These are phyloP conservation scores for Fraxinus anomala DNA, from an alignment of 257 asterid genomes.

Conservation along the genomic window DNA sequence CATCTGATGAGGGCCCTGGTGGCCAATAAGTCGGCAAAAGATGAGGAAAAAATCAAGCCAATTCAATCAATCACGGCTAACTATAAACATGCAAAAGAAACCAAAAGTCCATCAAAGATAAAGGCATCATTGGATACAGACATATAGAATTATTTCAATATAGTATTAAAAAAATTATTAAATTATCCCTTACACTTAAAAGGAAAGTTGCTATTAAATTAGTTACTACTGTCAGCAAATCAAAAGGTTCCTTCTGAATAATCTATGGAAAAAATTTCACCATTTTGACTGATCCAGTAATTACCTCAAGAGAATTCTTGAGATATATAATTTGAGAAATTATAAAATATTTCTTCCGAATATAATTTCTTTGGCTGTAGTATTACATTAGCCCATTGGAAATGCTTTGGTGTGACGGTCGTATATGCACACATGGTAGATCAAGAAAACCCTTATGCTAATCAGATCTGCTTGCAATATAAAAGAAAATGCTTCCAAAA, in stretches of 20 bases:
- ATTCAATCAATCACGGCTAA: constrained; percentile 45
- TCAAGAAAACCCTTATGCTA: background rate
- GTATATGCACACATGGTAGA: too few relatives aligned
- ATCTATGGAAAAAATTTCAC: background rate
- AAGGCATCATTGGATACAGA: constrained; percentile 21
- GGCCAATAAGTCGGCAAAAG: constrained; percentile 37
- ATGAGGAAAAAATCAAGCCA: constrained; percentile 22
- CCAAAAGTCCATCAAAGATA: constrained; percentile 26
- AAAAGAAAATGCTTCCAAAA: constrained; percentile 1
- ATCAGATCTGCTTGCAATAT: constrained; percentile 35
- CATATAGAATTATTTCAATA: constrained; percentile 6
- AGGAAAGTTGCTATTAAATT: constrained; percentile 13
- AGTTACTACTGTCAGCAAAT: constrained; percentile 22
- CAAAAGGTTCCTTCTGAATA: constrained; percentile 18
- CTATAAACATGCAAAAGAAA: constrained; percentile 46
- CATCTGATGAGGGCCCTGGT: constrained; percentile 49
- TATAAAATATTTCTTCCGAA: constrained; percentile 15
- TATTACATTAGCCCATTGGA: constrained; percentile 16
- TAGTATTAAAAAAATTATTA: constrained; percentile 10
- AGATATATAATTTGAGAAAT: constrained; percentile 1
- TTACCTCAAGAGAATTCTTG: background rate
- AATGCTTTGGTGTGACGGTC: background rate
- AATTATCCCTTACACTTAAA: constrained; percentile 20
- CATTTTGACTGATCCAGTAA: background rate
- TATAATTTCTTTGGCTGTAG: constrained; percentile 15